phyloP scores from a whole-genome alignment of 2,329 filamentous ascomycete species.

The Colletotrichum liaoningense region DNA sequence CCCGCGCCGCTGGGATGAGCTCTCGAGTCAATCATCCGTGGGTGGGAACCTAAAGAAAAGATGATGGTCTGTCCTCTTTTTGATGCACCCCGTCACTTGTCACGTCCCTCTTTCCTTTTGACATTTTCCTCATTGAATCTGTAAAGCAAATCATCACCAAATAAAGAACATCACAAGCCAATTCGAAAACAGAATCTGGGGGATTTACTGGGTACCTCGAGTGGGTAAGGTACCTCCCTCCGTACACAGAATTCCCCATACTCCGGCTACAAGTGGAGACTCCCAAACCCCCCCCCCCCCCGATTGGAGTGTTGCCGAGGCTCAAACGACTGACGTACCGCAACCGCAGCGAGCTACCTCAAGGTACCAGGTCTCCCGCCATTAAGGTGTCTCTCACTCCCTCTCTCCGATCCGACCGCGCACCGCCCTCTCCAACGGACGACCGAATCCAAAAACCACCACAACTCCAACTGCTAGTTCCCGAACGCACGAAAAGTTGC shows the following conservation, averaged over 20 bases:
- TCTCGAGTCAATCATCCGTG: neutral
- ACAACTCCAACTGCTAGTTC: neutral
- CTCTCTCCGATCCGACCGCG: neutral
- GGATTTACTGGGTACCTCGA: neutral
- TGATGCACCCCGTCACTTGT: neutral
- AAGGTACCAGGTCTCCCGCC: too few species aligned
- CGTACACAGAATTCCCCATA: neutral
- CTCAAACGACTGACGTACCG: conserved; percentile 31
- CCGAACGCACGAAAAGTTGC: neutral
- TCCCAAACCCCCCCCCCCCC: neutral
- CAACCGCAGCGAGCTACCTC: neutral
- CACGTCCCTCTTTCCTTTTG: too few species aligned
- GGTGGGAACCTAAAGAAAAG: neutral
- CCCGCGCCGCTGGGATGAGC: conserved; percentile 25
- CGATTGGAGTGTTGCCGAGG: conserved; percentile 21
- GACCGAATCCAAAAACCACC: neutral
- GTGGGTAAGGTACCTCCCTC: neutral
- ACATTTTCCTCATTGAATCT: too few species aligned
- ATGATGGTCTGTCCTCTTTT: conserved; percentile 10
- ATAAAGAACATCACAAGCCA: neutral
- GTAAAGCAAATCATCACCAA: too few species aligned
- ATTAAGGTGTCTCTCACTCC: neutral
- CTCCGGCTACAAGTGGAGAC: conserved; percentile 19
- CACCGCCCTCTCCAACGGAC: conserved; percentile 21
- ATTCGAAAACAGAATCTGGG: neutral